A percentile compares a stretch with the other conserved stretches of the same genome.
Conservation (phyloP, 306 rosid genomes). For the Hippophae rhamnoides region DNA sequence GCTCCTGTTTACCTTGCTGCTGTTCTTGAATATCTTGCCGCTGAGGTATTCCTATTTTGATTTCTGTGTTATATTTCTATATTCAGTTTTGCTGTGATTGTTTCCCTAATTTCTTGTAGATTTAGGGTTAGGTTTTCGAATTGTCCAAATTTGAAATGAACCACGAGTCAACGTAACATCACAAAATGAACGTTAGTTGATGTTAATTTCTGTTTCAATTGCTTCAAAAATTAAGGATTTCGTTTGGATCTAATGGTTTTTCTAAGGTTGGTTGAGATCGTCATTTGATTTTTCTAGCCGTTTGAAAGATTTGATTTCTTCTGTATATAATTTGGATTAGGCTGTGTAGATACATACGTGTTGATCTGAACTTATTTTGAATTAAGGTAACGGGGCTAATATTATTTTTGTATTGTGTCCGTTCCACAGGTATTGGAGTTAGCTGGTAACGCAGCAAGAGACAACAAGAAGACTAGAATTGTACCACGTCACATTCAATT, state of each 20-base stretch:
- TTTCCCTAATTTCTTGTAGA: not conserved
- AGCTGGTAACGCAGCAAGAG: slow-evolving; percentile 92
- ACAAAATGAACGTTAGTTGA: too few species aligned
- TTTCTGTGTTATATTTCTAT: not conserved
- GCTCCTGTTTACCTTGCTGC: slow-evolving; percentile 94
- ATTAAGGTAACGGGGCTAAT: too few species aligned
- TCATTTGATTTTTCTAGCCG: too few species aligned
- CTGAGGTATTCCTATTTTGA: slow-evolving; percentile 41
- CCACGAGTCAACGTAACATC: too few species aligned
- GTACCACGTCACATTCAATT: slow-evolving; percentile 84
- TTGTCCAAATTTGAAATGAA: not conserved
- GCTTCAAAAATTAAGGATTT: too few species aligned
- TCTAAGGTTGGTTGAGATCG: too few species aligned
- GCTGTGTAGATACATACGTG: too few species aligned
- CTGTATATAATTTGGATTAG: too few species aligned
- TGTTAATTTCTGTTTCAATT: too few species aligned
- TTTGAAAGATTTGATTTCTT: too few species aligned
- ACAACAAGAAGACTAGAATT: slow-evolving; percentile 86
- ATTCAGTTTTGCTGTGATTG: not conserved
- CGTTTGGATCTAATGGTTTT: too few species aligned
- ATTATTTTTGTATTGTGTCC: not conserved
- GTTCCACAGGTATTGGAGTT: slow-evolving; percentile 59
- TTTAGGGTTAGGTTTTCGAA: slow-evolving; percentile 54
- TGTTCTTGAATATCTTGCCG: slow-evolving; percentile 84
- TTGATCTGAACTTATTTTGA: too few species aligned